A percentile compares a stretch with the other conserved stretches of the same genome.
phyloP scores from a whole-genome alignment of 345 rosid species.

The Euphorbia peplus region DNA sequence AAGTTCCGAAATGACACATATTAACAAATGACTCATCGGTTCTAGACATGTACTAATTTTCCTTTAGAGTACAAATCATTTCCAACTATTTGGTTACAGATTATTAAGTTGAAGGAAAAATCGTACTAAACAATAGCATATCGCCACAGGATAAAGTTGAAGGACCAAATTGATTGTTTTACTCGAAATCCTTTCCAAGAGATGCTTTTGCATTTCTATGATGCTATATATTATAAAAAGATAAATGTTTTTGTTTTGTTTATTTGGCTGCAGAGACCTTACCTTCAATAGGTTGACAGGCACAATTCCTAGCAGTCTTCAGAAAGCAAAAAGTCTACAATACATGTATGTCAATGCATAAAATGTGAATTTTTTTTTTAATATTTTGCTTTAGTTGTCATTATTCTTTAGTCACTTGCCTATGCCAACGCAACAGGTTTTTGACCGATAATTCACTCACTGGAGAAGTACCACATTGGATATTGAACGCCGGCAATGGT shows the following conservation, averaged over 20 bases:
- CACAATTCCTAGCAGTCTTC: constrained; percentile 39
- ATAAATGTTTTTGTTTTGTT: background rate
- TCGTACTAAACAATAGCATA: too few relatives aligned
- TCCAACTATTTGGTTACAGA: too few relatives aligned
- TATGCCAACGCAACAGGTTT: constrained; percentile 42
- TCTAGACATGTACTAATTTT: background rate
- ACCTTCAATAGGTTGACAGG: constrained; percentile 74
- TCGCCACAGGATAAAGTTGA: too few relatives aligned
- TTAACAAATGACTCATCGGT: background rate
- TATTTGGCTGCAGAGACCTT: constrained; percentile 51
- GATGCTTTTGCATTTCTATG: background rate
- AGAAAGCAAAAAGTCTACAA: background rate
- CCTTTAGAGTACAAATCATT: background rate
- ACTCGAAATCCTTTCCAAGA: too few relatives aligned
- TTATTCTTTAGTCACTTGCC: background rate
- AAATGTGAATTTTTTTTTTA: background rate
- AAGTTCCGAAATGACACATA: background rate
- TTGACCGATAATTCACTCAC: constrained; percentile 68
- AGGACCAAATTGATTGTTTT: too few relatives aligned
- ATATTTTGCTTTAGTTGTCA: background rate
- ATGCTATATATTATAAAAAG: background rate
- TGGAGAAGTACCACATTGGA: constrained; percentile 60
- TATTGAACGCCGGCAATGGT: constrained; percentile 17
- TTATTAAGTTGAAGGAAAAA: too few relatives aligned
- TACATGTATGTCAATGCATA: constrained; percentile 43